Percentiles rank a stretch among this genome's conserved stretches.
Conservation (phyloP, 1,139 yeast species). For the Geotrichum reessii region DNA sequence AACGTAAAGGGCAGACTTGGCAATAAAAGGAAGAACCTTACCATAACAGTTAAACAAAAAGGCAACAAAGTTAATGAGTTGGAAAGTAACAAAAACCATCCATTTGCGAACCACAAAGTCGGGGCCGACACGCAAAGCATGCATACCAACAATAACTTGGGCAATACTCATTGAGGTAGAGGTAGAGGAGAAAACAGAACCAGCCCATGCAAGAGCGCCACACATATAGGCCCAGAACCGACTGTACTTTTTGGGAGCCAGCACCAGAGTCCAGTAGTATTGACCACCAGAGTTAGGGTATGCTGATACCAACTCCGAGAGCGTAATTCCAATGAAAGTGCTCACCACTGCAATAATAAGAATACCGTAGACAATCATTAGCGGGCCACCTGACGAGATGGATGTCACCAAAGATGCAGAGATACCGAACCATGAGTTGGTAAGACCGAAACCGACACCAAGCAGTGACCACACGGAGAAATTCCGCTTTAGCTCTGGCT, state of each 20-base stretch:
- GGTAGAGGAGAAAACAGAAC: slow-evolving; percentile 52
- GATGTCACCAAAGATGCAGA: slow-evolving; percentile 48
- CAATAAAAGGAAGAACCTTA: slow-evolving; percentile 37
- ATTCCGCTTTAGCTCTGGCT: slow-evolving; percentile 43
- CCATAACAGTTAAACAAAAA: slow-evolving; percentile 38
- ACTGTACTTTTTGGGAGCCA: slow-evolving; percentile 48
- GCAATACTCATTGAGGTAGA: slow-evolving; percentile 51
- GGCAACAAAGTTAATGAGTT: slow-evolving; percentile 33
- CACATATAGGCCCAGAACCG: slow-evolving; percentile 48
- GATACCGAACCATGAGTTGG: slow-evolving; percentile 52
- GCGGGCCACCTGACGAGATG: slow-evolving; percentile 47
- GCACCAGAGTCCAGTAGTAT: slow-evolving; percentile 53
- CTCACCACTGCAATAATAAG: slow-evolving; percentile 48
- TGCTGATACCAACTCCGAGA: slow-evolving; percentile 50
- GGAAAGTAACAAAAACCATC: slow-evolving; percentile 48
- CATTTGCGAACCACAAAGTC: slow-evolving; percentile 41
- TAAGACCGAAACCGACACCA: slow-evolving; percentile 48
- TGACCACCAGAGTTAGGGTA: slow-evolving; percentile 58
- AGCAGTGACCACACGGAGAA: slow-evolving; percentile 51
- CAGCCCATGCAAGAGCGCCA: slow-evolving; percentile 55
- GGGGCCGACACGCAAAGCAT: slow-evolving; percentile 43
- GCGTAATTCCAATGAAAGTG: slow-evolving; percentile 43
- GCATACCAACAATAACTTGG: slow-evolving; percentile 46
- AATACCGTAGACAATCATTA: slow-evolving; percentile 45
- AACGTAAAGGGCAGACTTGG: slow-evolving; percentile 44